Base-by-base conservation (phyloP, 768 basidiomycete species). In the Lentinula sp. region DNA sequence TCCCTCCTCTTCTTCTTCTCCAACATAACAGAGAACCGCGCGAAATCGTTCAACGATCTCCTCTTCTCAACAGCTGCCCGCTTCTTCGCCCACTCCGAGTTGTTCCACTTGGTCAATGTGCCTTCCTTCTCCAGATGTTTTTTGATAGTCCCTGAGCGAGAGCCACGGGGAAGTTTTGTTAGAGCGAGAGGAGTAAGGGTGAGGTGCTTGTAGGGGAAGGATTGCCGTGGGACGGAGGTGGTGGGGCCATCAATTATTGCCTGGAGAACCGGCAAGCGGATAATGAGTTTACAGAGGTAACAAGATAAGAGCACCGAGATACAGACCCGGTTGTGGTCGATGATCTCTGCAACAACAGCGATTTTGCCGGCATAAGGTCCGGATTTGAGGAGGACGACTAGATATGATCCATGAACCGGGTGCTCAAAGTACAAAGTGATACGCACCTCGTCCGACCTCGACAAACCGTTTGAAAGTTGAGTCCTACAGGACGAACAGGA, bases 391-490 rank as follows among this genome's bases (percentile, higher is more conserved):
- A 98, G 93, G 74, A 98, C 93, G 64, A 98, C 94, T 89, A 64
- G 13, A 41, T 48, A 0, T 37, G n/a, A 20, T 51, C 6, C 4
- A 53, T 59, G 51, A 65, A 63, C 23, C 59, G 58, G 59, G 33
- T 16, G 48, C 50, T 54, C 57, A 10, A 20, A 15, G 67, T 12
- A 28, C 3, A 9, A 13, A 35, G 23, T 39, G 20, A 28, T 20
- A 35, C 82, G 63, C 68, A 93, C 91, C 91, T 72, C 96, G 92
- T 72, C 96, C 96, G 74, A 98, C 94, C 86, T 99, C 91, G 72
- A 98, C 95, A 78, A 96, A 98, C 64, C 93, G 92, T 78, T 89
- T 88, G 84, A 98, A 98, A 74, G 87, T 93, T 70, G 92, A 95
- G 66, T 87, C 81, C 85, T 90, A 43, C 49, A 42, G 15, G 41